These are phyloP conservation scores for Hevea brasiliensis DNA, from an alignment of 345 rosid species.

Conservation along the genomic window DNA sequence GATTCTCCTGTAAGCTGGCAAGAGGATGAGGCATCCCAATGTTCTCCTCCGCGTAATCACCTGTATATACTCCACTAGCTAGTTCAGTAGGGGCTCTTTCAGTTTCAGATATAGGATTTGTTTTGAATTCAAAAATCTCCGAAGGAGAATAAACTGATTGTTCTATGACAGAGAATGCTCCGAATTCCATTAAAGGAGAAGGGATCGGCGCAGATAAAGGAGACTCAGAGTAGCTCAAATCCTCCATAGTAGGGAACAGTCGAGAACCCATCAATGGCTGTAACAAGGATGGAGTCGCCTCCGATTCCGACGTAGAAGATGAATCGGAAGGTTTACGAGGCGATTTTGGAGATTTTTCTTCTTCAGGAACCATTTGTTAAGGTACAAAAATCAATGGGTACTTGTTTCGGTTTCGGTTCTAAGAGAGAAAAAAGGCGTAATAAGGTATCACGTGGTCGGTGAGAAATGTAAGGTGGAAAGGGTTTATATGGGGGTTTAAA, in stretches of 20 bases:
- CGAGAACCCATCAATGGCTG: constrained; percentile 18
- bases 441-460: neutral
- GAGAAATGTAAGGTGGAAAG: neutral
- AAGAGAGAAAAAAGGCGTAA: neutral
- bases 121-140: constrained; percentile 9
- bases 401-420: neutral
- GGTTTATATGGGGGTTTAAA: constrained; percentile 23
- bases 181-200: constrained; percentile 25
- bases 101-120: constrained; percentile 18
- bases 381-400: neutral
- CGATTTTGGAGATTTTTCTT: constrained; percentile 26
- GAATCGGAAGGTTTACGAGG: constrained; percentile 23
- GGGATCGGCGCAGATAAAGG: constrained; percentile 22
- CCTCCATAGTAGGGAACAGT: constrained; percentile 29
- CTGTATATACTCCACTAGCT: neutral
- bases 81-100: constrained; percentile 7
- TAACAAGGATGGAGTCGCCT: neutral
- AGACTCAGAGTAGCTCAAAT: constrained; percentile 28
- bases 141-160: neutral
- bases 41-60: neutral
- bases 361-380: constrained; percentile 38
- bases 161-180: constrained; percentile 20
- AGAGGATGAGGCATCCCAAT: constrained; percentile 53
- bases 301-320: constrained; percentile 21
- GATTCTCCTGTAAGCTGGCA: constrained; percentile 57